Percentiles rank a stretch among this genome's conserved stretches.
phyloP scores from a whole-genome alignment of 2,329 filamentous ascomycete species.

The Fusarium chlamydosporum region DNA sequence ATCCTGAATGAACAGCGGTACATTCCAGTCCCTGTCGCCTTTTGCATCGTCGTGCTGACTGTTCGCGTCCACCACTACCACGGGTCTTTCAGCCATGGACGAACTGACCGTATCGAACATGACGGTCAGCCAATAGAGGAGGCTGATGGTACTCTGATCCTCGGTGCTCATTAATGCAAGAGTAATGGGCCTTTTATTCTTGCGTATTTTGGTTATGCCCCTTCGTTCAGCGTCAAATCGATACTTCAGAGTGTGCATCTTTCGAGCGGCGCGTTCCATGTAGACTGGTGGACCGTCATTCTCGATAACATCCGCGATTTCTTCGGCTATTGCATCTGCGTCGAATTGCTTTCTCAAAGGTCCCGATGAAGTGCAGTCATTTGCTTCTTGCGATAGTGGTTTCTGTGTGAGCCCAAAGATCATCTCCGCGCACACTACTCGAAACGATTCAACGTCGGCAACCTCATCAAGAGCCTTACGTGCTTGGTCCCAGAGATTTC shows the following conservation, averaged over 20 bases:
- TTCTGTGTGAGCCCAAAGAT: conserved; percentile 57
- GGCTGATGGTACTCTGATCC: conserved; percentile 62
- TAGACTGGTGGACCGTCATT: conserved; percentile 44
- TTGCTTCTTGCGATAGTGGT: conserved; percentile 24
- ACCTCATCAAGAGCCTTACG: conserved; percentile 54
- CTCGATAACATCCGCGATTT: conserved; percentile 36
- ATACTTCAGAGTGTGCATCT: conserved; percentile 47
- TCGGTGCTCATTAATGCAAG: not conserved
- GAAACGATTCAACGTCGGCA: conserved; percentile 55
- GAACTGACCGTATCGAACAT: conserved; percentile 72
- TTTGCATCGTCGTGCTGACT: conserved; percentile 52
- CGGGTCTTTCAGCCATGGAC: conserved; percentile 60
- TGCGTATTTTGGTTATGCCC: conserved; percentile 20
- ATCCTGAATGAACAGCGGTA: conserved; percentile 26
- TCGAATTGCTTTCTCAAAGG: conserved; percentile 8
- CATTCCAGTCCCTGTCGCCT: conserved; percentile 22
- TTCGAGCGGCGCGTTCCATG: conserved; percentile 45
- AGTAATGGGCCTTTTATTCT: conserved; percentile 9
- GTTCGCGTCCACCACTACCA: conserved; percentile 57
- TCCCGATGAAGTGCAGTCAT: not conserved
- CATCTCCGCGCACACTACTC: conserved; percentile 57
- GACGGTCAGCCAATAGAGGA: conserved; percentile 70
- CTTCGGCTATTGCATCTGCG: conserved; percentile 7
- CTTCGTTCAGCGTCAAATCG: conserved; percentile 40
- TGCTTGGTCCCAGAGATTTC: conserved; percentile 56